Base-by-base conservation (phyloP, 169 alveolate genomes). In the Plasmodium adleri region DNA sequence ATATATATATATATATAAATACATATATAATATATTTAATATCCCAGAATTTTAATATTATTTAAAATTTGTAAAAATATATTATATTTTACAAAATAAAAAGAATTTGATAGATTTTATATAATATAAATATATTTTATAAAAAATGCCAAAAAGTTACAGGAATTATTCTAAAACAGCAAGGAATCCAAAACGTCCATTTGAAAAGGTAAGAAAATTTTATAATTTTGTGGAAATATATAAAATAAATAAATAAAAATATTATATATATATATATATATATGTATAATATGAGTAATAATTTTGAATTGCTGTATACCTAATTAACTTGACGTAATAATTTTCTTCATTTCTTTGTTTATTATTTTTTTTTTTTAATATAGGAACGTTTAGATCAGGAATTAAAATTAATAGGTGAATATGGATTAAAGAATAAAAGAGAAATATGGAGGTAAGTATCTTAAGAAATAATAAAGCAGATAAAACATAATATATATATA, bases 381-480 rank as follows among this genome's bases (percentile, higher is more conserved):
- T 95, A 96, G 98, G 99, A 98, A 80, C 98, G 99, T 83, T 88
- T 97, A 92, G 98, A 96, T 88, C 96, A 93, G 63, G 99, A 98
- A 95, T 91, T 99, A 94, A 97, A 97, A 95, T 96, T 98, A 92
- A 95, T 99, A 93, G 99, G 99, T 58, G 99, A 98, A 90, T 99
- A 98, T 93, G 99, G 99, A 67, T 95, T 99, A 72, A 98, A 98
- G 96, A 98, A 98, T 97, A 99, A 99, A 97, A 98, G 99, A 88
- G 99, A 99, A 94, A 99, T 97, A 78, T 97, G 99, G 99, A 95
- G 96, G 92, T 70, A 20, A 49, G 72, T 39, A 17, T 47, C 1
- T 56, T 13, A 26, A 17, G 7, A 22, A 8, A 17, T 20, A 13
- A 56, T 56, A 39, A 39, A 39, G 47, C 5, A 39, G 10, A 39